Evolutionary conservation across 352 stramenopile genomes (phyloP), one percentile per base, ranked within the genome.

Genomic region (Phytophthora citrophthora): DNA sequence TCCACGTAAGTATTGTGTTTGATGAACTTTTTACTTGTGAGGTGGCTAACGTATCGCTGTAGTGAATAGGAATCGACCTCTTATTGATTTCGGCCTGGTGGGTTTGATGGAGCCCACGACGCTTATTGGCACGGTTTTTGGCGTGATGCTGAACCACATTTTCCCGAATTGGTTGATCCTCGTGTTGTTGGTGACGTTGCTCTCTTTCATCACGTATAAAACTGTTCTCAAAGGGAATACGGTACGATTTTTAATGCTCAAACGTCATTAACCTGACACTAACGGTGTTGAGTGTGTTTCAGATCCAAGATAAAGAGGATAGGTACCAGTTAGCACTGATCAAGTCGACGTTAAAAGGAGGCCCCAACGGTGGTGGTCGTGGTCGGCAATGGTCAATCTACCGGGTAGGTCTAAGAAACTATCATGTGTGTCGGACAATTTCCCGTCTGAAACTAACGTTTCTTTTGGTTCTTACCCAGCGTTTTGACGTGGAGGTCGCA

Each of bases 41-140:
- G 8, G 3, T 34, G 29, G 29, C 29, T 34, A 23, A 43, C 36
- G 15, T 2, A 8, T 36, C 20, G 34, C 12, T 44, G n/a, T 23
- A 91, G 82, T 74, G 44, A 76, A 89, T 23, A 88, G 81, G 12
- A 93, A 98, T 64, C 77, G 93, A 18, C 94, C 96, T 1, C 77
- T 99, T 13, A 97, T 99, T 48, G 92, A 99, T 83, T 99, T 98
- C 83, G 93, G 98, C 44, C 72, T 99, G 4, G 96, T 98, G n/a
- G 66, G 98, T 1, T 86, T 99, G 13, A 99, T 99, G 96, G 96
- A 99, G 81, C 97, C 96, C 0, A 85, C 95, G 69, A 91, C 85
- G 27, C 72, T 94, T 0, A 77, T 91, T 24, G 85, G 85, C 29
- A 76, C 85, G 5, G 78, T 91, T 39, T 87, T 90, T 18, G 85